These are phyloP conservation scores for Apiotrichum domesticum DNA, from an alignment of 1,284 basidiomycete species.

Conservation along the genomic window DNA sequence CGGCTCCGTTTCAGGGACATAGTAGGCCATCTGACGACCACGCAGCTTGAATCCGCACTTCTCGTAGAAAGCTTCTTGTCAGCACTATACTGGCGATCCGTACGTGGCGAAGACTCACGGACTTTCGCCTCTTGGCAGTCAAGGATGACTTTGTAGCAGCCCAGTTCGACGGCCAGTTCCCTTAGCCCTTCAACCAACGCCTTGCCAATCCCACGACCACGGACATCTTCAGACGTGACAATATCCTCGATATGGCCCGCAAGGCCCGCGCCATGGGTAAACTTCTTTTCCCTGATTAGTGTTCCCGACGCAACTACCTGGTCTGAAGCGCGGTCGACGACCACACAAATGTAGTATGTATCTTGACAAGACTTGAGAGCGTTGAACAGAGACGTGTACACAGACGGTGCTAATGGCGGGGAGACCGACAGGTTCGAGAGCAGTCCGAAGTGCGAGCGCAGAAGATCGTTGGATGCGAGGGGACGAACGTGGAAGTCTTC, in stretches of 20 bases:
- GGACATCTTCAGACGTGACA: slow-evolving; percentile 83
- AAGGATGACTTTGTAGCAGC: slow-evolving; percentile 92
- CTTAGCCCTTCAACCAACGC: slow-evolving; percentile 78
- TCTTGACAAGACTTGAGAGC: slow-evolving; percentile 45
- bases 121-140: slow-evolving; percentile 88
- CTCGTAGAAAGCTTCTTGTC: slow-evolving; percentile 75
- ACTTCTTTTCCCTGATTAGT: slow-evolving; percentile 87
- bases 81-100: neutral
- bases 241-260: slow-evolving; percentile 98
- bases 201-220: slow-evolving; percentile 76
- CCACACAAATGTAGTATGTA: slow-evolving; percentile 80
- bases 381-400: slow-evolving; percentile 65
- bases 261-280: slow-evolving; percentile 69
- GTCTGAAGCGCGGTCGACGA: slow-evolving; percentile 69
- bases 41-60: slow-evolving; percentile 65
- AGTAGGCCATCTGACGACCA: slow-evolving; percentile 32
- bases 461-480: slow-evolving; percentile 75
- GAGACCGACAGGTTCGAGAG: slow-evolving; percentile 73
- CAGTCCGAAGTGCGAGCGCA: slow-evolving; percentile 73
- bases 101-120: slow-evolving; percentile 55
- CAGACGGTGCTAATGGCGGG: slow-evolving; percentile 65
- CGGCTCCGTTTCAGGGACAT: slow-evolving; percentile 7
- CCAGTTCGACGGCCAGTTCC: slow-evolving; percentile 63
- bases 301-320: slow-evolving; percentile 77
- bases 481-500: slow-evolving; percentile 59